Evolutionary conservation across 106 monocot species (phyloP).

Genomic region (Dendrobium nobile): DNA sequence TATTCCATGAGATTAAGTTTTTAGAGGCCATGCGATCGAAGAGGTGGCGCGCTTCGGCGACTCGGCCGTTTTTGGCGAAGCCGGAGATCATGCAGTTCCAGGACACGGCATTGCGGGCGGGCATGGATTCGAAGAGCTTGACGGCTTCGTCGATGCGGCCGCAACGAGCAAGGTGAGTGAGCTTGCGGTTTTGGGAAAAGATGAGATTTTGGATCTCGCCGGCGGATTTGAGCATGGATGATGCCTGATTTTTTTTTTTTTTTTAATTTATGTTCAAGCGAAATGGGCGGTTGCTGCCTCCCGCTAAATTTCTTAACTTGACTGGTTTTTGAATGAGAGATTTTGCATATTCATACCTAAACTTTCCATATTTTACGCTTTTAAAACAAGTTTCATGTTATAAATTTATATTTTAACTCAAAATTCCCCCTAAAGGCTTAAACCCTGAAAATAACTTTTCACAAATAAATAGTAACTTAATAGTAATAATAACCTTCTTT

Average conservation of each 20-base stretch:
- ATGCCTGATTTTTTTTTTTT: background rate
- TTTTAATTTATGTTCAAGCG: background rate
- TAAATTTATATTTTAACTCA: no score
- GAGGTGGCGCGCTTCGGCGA: conserved; percentile 21
- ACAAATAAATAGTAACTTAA: no score
- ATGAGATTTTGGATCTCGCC: conserved; percentile 14
- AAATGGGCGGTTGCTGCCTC: no score
- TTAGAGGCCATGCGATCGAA: conserved; percentile 32
- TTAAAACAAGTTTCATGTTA: no score
- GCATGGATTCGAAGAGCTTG: conserved; percentile 38
- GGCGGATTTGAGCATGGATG: conserved; percentile 14
- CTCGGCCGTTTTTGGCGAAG: conserved; percentile 31
- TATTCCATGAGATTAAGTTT: conserved; percentile 44
- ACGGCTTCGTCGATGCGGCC: conserved; percentile 55
- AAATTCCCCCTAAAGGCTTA: no score
- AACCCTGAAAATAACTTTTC: no score
- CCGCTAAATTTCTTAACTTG: no score
- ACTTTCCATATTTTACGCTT: background rate
- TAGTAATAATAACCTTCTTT: no score
- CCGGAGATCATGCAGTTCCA: conserved; percentile 57
- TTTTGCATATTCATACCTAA: background rate
- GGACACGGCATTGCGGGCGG: conserved; percentile 40
- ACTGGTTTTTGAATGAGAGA: background rate
- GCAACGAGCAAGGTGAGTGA: conserved; percentile 40
- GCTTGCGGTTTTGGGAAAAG: conserved; percentile 35